Evolutionary conservation across 768 basidiomycete genomes (phyloP).

Genomic region (Serendipita sp.): DNA sequence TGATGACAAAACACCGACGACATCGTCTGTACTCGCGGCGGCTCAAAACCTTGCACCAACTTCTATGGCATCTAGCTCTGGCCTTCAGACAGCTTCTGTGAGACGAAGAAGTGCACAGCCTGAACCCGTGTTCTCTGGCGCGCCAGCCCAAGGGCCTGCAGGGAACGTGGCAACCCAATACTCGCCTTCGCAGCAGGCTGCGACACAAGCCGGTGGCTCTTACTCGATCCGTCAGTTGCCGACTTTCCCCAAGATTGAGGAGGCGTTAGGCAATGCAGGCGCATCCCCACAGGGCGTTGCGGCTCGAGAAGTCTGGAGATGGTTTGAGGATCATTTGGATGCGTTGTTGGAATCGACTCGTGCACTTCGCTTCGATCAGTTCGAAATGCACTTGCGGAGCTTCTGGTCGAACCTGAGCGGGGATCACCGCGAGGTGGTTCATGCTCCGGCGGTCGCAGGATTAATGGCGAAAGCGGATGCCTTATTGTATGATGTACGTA

Average conservation of each 20-base stretch:
- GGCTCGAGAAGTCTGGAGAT: constrained; percentile 76
- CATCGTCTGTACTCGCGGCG: constrained; percentile 56
- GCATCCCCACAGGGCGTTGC: constrained; percentile 62
- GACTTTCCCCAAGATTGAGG: constrained; percentile 73
- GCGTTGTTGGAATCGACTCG: constrained; percentile 61
- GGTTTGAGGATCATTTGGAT: constrained; percentile 86
- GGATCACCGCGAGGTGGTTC: constrained; percentile 71
- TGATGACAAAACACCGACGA: constrained; percentile 81
- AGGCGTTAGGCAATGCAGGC: constrained; percentile 59
- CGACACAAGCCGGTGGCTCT: constrained; percentile 25
- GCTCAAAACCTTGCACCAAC: constrained; percentile 42
- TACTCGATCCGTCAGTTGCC: constrained; percentile 59
- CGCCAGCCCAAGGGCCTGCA: background rate
- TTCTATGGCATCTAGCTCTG: background rate
- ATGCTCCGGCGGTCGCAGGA: constrained; percentile 74
- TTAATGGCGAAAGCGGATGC: constrained; percentile 83
- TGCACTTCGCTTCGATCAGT: constrained; percentile 71
- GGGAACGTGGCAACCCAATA: constrained; percentile 40
- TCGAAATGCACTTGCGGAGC: constrained; percentile 68
- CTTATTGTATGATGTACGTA: constrained; percentile 76
- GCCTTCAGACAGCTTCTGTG: constrained; percentile 53
- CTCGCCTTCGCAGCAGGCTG: constrained; percentile 26
- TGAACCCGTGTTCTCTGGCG: constrained; percentile 17
- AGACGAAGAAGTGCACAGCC: constrained; percentile 40
- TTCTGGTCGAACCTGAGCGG: constrained; percentile 70